Evolutionary conservation across 148 eudicot genomes (phyloP).

Genomic region (Dysphania ambrosioides): DNA sequence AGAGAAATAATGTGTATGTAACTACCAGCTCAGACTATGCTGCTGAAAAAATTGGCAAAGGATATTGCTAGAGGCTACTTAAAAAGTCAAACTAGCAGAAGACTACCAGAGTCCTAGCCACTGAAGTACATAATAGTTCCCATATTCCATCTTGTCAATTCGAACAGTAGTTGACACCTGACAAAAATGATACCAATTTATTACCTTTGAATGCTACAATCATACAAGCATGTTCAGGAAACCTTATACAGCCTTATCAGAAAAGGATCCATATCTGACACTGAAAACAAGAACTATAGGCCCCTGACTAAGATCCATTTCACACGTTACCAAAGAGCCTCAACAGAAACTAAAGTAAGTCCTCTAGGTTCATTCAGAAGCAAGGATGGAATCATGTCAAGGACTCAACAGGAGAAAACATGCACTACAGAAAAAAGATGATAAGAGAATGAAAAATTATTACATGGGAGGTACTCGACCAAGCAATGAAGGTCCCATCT

Average conservation of each 20-base stretch:
- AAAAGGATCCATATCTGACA: background rate
- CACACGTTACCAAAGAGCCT: too few species aligned
- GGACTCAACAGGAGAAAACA: background rate
- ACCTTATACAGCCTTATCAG: background rate
- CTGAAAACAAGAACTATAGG: too few species aligned
- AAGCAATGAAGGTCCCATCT: slow-evolving; percentile 58
- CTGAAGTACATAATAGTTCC: background rate
- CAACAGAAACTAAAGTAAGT: too few species aligned
- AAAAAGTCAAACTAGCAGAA: background rate
- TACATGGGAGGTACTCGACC: slow-evolving; percentile 95
- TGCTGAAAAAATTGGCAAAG: background rate
- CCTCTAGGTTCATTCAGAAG: too few species aligned
- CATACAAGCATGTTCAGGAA: background rate
- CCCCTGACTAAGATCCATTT: too few species aligned
- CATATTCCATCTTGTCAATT: background rate
- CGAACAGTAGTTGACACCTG: background rate
- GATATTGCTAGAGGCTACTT: background rate
- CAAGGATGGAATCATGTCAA: background rate
- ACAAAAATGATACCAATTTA: background rate
- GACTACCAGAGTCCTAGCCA: background rate
- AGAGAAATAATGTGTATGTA: background rate
- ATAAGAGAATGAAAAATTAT: slow-evolving; percentile 14
- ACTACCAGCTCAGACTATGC: background rate
- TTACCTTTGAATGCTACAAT: background rate
- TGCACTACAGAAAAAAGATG: background rate